Base-by-base conservation (phyloP, 208 protist genomes). In the Vickermania ingenoplastis region DNA sequence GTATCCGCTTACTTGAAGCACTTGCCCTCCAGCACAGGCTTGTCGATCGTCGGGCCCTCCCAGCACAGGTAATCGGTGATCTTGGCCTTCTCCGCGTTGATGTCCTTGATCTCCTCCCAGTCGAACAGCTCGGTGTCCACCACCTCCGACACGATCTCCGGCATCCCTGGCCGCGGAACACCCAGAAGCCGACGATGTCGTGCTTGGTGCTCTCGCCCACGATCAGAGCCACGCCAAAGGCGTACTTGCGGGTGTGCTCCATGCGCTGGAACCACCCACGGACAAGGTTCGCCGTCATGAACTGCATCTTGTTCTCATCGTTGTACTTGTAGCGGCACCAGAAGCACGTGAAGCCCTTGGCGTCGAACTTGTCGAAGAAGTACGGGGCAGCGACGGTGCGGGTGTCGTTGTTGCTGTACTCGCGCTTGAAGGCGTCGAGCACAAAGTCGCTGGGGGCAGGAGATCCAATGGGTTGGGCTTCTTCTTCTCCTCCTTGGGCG, bases 181-280 rank as follows among this genome's bases (percentile, higher is more conserved):
- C 69, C 83, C 83, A 91, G 61, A 91, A 58, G 25, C 55, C 78
- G 25, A 83, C 74, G 28, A 91, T 67, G 67, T 91, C 83, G 69
- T 91, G 83, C 65, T 76, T 54, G 45, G 63, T 73, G 50, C 85
- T 80, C 73, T 87, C 79, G 26, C 83, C 83, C 65, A 90, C 87
- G 64, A 90, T 73, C 31, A 90, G 83, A 17, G 77, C 83, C 26
- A 86, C 61, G 59, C 82, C 82, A 63, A 87, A 91, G 57, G 80
- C 75, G 75, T 91, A 90, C 72, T 91, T 87, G 74, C 80, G 83
- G 31, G 69, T 65, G 75, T 86, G 79, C 71, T 87, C 79, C 83
- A 91, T 91, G 67, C 83, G 83, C 77, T 86, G 79, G 73, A 91
- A 91, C 83, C 79, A 87, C 51, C 79, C 83, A 51, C 83, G 77